Evolutionary conservation across 768 basidiomycete species (phyloP), one percentile per base, ranked within the genome.

Genomic region (Lactarius vividus): DNA sequence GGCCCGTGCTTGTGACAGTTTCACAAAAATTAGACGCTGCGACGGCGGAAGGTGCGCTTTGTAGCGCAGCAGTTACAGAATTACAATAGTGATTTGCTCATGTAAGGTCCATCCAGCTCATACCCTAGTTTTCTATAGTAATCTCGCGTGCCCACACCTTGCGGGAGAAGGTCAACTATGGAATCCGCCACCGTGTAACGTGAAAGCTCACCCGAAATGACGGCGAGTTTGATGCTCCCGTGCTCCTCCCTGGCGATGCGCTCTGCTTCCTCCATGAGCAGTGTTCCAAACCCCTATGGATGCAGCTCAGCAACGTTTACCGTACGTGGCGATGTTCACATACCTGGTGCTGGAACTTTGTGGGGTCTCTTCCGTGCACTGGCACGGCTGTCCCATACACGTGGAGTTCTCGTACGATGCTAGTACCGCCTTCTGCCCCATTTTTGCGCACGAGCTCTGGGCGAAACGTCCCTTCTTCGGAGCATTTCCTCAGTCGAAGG

Each of bases 241-340:
- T 99, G 97, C 74, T 99, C 97, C 73, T 98, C 96, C 70, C 89
- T 81, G 29, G 97, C 95, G 80, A 99, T 98, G 72, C 96, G 84
- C 76, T 98, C 97, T 10, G 97, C 97, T 78, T 99, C 97, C 74
- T 99, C 97, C 97, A 99, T 99, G 68, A 99, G 79, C 68, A 98
- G 76, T 35, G 95, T 97, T 15, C 97, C 97, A 75, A 98, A 98
- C 9, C 97, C 97, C 85, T 96, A 53, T 28, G n/a, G 33, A n/a
- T 62, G 60, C 39, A 55, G 2, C 11, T 58, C 44, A 70, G 56
- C 33, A n/a, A 46, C 29, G 31, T 44, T 39, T 55, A 62, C 6
- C 2, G 20, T 26, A 52, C 11, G 37, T 15, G 37, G 37, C 37
- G 37, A 16, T 26, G 13, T 46, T 4, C 29, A 15, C 66, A 63